Percentiles rank a stretch among this genome's conserved stretches.
phyloP scores from a whole-genome alignment of 2,329 filamentous ascomycete species.

The Aspergillus pseudotamarii region DNA sequence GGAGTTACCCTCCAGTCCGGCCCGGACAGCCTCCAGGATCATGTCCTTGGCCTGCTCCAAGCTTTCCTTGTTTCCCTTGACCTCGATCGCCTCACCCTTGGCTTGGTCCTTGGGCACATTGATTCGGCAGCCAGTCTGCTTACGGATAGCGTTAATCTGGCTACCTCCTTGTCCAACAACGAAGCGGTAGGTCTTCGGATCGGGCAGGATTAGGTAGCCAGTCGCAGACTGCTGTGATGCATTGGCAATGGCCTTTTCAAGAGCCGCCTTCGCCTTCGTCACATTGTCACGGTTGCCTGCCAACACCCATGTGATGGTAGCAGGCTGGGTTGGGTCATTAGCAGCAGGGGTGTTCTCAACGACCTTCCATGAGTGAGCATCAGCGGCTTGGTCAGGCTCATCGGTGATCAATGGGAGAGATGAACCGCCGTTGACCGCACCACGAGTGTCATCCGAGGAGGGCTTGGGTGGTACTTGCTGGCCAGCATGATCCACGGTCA shows the following conservation, averaged over 20 bases:
- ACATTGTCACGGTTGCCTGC: slow-evolving; percentile 77
- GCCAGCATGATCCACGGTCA: slow-evolving; percentile 89
- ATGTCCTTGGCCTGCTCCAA: slow-evolving; percentile 85
- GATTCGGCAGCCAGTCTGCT: slow-evolving; percentile 90
- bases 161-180: slow-evolving; percentile 87
- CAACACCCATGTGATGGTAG: slow-evolving; percentile 78
- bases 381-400: slow-evolving; percentile 65
- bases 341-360: slow-evolving; percentile 55
- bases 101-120: slow-evolving; percentile 84
- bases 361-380: slow-evolving; percentile 81
- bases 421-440: slow-evolving; percentile 59
- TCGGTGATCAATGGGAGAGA: slow-evolving; percentile 92
- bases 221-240: slow-evolving; percentile 57
- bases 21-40: slow-evolving; percentile 78
- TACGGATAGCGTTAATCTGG: slow-evolving; percentile 90
- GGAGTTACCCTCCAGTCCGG: slow-evolving; percentile 32
- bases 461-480: slow-evolving; percentile 74
- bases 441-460: slow-evolving; percentile 50
- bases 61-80: slow-evolving; percentile 76
- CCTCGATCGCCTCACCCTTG: slow-evolving; percentile 81
- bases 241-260: slow-evolving; percentile 72
- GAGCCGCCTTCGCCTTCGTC: slow-evolving; percentile 74
- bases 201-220: slow-evolving; percentile 86
- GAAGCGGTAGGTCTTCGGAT: slow-evolving; percentile 84
- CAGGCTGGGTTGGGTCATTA: slow-evolving; percentile 34